phyloP scores from a whole-genome alignment of 2,329 filamentous ascomycete species.

The Fusarium sp. region DNA sequence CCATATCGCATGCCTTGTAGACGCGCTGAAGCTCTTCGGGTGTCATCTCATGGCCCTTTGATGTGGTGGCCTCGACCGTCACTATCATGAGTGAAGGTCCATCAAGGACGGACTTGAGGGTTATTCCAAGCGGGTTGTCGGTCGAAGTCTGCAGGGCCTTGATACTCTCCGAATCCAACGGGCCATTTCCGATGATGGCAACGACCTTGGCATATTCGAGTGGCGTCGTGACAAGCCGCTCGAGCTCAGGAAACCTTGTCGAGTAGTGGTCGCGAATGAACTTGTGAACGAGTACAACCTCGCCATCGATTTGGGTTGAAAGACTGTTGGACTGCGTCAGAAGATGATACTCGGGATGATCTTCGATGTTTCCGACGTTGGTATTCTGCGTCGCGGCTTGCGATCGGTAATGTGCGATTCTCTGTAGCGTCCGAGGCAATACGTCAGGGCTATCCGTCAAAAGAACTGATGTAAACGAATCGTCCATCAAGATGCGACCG shows the following conservation, averaged over 20 bases:
- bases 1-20: slow-evolving; percentile 84
- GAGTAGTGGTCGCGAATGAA: slow-evolving; percentile 97
- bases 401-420: slow-evolving; percentile 81
- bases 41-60: slow-evolving; percentile 80
- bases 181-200: slow-evolving; percentile 90
- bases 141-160: slow-evolving; percentile 79
- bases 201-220: slow-evolving; percentile 97
- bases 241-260: slow-evolving; percentile 89
- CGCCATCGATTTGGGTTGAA: slow-evolving; percentile 91
- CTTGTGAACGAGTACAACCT: slow-evolving; percentile 94
- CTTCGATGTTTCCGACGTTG: slow-evolving; percentile 84
- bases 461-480: slow-evolving; percentile 70
- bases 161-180: slow-evolving; percentile 83
- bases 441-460: slow-evolving; percentile 74
- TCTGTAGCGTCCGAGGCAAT: slow-evolving; percentile 66
- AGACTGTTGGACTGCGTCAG: slow-evolving; percentile 88
- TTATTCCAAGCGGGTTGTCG: slow-evolving; percentile 79
- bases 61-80: slow-evolving; percentile 91
- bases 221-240: slow-evolving; percentile 88
- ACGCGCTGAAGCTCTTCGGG: slow-evolving; percentile 80
- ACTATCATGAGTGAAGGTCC: slow-evolving; percentile 95
- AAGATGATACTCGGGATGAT: slow-evolving; percentile 90
- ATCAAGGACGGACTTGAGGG: slow-evolving; percentile 84
- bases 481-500: slow-evolving; percentile 39
- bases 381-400: slow-evolving; percentile 72